Percentiles rank a stretch among this genome's conserved stretches.
phyloP scores from a whole-genome alignment of 345 rosid genomes.

The Luvunga scandens region DNA sequence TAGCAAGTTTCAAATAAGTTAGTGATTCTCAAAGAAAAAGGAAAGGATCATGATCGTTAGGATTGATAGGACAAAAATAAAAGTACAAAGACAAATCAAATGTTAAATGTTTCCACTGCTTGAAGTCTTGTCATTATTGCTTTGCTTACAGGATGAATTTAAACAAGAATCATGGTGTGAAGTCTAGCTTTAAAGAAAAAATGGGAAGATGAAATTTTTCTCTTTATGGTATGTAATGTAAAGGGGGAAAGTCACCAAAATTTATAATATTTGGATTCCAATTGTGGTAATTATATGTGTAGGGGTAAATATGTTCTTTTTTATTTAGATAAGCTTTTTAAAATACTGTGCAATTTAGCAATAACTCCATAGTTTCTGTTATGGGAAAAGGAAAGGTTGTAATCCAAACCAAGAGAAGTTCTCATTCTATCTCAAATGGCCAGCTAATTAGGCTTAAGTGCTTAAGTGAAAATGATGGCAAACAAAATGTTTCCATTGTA shows the following conservation, averaged over 20 bases:
- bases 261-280: background rate
- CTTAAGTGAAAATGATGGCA: too few species aligned
- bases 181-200: background rate
- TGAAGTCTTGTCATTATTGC: background rate
- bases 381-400: too few species aligned
- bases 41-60: background rate
- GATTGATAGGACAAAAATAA: background rate
- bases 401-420: too few species aligned
- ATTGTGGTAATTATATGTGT: background rate
- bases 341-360: too few species aligned
- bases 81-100: background rate
- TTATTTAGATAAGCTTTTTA: background rate
- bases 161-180: background rate
- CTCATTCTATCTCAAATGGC: too few species aligned
- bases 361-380: too few species aligned
- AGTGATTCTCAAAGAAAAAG: background rate
- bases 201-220: background rate
- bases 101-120: background rate
- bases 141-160: background rate
- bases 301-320: background rate
- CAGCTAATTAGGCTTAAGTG: too few species aligned
- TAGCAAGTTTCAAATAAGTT: background rate
- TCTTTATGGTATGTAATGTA: background rate
- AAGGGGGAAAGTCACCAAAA: background rate
- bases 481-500: too few species aligned